phyloP scores from a whole-genome alignment of 305 asterid genomes.

The Fraxinus sp. region DNA sequence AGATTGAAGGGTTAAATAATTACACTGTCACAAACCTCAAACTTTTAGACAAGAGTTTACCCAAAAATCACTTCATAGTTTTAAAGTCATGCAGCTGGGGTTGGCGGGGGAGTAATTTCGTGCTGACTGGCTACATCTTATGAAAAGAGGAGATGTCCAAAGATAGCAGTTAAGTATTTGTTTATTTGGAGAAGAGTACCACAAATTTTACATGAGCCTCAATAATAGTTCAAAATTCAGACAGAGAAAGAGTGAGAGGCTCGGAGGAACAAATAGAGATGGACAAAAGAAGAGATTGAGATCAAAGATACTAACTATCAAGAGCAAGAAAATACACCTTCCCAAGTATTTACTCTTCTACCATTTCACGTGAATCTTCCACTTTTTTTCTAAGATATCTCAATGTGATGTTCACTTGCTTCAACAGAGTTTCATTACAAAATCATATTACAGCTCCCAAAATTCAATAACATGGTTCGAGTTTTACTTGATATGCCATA shows the following conservation, averaged over 20 bases:
- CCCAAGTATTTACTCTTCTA: not conserved
- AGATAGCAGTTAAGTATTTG: not conserved
- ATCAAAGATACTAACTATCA: not conserved
- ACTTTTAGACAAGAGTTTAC: slow-evolving; percentile 9
- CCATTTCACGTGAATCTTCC: not conserved
- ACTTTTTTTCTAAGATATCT: not conserved
- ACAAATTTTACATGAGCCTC: not conserved
- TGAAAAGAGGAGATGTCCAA: not conserved
- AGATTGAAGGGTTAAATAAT: not conserved
- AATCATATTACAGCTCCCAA: not conserved
- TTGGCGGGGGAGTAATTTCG: not conserved
- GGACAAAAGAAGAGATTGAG: not conserved
- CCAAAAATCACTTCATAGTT: slow-evolving; percentile 1
- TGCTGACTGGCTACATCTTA: not conserved
- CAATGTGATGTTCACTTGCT: not conserved
- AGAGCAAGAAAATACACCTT: not conserved
- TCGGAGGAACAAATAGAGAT: not conserved
- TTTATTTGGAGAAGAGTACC: not conserved
- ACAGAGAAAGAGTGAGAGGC: not conserved
- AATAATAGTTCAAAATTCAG: not conserved
- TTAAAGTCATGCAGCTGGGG: not conserved
- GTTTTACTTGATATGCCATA: slow-evolving; percentile 3
- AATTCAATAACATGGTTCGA: slow-evolving; percentile 8
- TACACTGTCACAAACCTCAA: slow-evolving; percentile 1
- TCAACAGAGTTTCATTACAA: not conserved